Evolutionary conservation across 306 rosid genomes (phyloP), one percentile per base, ranked within the genome.

Genomic region (Clitoria ternatea): DNA sequence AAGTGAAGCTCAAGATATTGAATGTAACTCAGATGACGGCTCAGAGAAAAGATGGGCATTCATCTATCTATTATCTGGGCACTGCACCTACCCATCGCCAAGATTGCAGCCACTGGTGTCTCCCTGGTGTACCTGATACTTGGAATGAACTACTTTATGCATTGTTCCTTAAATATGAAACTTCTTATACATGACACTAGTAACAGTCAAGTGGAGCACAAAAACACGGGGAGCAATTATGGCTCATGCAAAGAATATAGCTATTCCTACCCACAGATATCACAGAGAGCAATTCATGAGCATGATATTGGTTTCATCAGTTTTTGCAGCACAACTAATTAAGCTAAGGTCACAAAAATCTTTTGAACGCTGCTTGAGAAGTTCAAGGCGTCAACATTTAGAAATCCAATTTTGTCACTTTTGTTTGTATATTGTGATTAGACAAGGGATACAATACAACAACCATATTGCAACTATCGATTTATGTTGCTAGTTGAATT

Each of bases 21-120:
- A 94, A 94, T 43, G 72, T 90, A 64, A 90, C 97, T 2, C 59
- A 20, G 29, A 76, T 94, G 95, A 85, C 92, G 9, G 81, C 91
- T 29, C 86, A 61, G 66, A 87, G 96, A 80, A 91, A 94, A 82
- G 97, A 89, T 50, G 99, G 92, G 18, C 97, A 87, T 73, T 83
- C 84, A 2, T 94, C 99, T 4, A 39, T 89, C 11, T 91, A 91
- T 69, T 94, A 91, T 82, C 44, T 80, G 0, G 83, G 90, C 27
- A 81, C 89, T 0, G 86, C 82, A 6, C 78, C 92, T 17, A 61
- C 7, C 66, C 95, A 62, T 62, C 90, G 92, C 22, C 97, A 91
- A 84, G 99, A 89, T 73, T 91, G 97, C 68, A 94, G 99, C 70
- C 99, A 94, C 52, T 94, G 98, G 97, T 91, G 96, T 76, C 83